phyloP scores from a whole-genome alignment of 73 alveolate genomes.

The Durusdinium trenchii region DNA sequence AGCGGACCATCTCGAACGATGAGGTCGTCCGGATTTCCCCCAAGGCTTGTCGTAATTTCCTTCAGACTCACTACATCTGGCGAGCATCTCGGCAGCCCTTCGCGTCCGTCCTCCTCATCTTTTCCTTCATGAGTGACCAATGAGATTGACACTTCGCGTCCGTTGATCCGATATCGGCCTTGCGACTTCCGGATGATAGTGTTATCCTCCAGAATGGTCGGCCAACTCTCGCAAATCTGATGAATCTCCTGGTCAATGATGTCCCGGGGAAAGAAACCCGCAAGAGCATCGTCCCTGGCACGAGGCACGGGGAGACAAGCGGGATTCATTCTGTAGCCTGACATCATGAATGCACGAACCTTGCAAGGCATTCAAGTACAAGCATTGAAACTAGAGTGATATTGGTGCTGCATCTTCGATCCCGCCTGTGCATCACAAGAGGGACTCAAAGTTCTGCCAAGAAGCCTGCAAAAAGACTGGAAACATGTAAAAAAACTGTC shows the following conservation, averaged over 20 bases:
- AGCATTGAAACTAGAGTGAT: too few species aligned
- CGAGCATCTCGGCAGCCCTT: neutral
- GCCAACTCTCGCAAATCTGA: constrained; percentile 63
- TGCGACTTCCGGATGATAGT: constrained; percentile 73
- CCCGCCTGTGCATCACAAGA: too few species aligned
- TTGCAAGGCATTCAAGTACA: too few species aligned
- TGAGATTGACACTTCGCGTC: constrained; percentile 75
- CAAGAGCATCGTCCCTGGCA: constrained; percentile 19
- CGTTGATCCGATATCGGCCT: constrained; percentile 92
- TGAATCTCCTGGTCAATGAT: constrained; percentile 81
- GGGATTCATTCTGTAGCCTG: too few species aligned
- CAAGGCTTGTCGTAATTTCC: neutral
- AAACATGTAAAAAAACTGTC: too few species aligned
- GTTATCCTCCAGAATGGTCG: constrained; percentile 72
- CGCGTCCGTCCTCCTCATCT: constrained; percentile 36
- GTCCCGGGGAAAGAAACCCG: constrained; percentile 67
- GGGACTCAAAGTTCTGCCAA: too few species aligned
- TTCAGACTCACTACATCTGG: neutral
- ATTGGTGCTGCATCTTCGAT: too few species aligned
- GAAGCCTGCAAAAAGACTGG: too few species aligned
- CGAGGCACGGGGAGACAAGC: too few species aligned
- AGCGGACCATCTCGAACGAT: constrained; percentile 82
- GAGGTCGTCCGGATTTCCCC: constrained; percentile 8
- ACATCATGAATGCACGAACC: too few species aligned
- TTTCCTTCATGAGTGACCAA: constrained; percentile 49